Percentiles rank a stretch among this genome's conserved stretches.
Conservation (phyloP, 768 basidiomycete genomes). For the Auriculariales sp. region DNA sequence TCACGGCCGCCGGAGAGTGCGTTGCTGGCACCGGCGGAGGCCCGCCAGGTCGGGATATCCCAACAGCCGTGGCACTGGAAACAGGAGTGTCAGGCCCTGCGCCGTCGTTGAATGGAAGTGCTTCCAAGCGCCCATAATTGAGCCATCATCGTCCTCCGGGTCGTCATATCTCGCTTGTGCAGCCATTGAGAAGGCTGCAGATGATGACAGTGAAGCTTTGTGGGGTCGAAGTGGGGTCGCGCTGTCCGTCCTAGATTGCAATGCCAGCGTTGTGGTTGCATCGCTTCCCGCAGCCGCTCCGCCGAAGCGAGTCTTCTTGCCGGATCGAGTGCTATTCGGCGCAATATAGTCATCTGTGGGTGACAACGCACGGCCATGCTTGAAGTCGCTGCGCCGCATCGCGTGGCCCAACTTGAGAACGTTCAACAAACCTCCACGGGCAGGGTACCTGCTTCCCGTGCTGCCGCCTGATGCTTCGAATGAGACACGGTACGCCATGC, state of each 20-base stretch:
- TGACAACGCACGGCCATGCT: constrained; percentile 1
- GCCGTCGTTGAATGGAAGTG: constrained; percentile 42
- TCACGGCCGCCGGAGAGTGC: constrained; percentile 4
- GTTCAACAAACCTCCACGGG: constrained; percentile 80
- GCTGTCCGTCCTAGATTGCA: constrained; percentile 2
- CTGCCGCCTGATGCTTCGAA: constrained; percentile 39
- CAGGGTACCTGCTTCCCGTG: constrained; percentile 54
- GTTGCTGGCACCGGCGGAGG: constrained; percentile 5
- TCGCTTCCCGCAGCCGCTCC: neutral
- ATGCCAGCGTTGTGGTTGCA: neutral
- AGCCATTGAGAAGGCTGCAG: constrained; percentile 14
- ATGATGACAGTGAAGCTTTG: constrained; percentile 4
- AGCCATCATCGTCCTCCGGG: constrained; percentile 57
- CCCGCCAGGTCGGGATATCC: constrained; percentile 2
- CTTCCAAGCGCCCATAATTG: constrained; percentile 93
- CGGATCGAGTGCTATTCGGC: neutral
- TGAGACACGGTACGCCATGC: constrained; percentile 59
- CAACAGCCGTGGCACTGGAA: constrained; percentile 12
- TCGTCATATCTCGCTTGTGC: constrained; percentile 29
- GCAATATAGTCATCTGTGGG: constrained; percentile 10
- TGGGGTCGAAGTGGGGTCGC: constrained; percentile 2
- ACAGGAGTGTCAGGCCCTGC: constrained; percentile 20
- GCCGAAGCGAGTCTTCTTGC: neutral
- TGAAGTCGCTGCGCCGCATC: neutral
- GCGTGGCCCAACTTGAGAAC: constrained; percentile 26